Base-by-base conservation (phyloP, 768 basidiomycete genomes). In the Leccinum uliginosum region DNA sequence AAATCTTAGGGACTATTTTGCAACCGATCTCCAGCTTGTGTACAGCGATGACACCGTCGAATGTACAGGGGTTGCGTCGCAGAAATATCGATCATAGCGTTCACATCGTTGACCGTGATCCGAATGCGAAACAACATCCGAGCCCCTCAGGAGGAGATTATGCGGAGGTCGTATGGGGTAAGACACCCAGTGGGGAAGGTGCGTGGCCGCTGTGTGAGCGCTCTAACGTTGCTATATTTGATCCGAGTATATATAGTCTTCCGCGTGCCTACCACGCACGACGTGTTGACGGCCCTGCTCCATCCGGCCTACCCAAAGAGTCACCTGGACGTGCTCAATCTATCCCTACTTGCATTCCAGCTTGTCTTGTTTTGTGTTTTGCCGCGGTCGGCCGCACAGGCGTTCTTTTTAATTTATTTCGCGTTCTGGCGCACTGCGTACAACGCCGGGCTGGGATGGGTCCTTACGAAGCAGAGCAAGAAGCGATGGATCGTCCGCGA, bases 401-500 rank as follows among this genome's bases (percentile, higher is more conserved):
- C 80, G 8, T 89, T 98, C 73, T 98, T 98, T 78, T 73, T 95
- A 23, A 55, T 88, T 57, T 96, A 95, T 72, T 98, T 99, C 67
- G 85, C 85, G 8, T 91, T 98, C 71, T 99, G 94, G 93, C 78
- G 97, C 3, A 80, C 82, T 4, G 87, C 91, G 8, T 98, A 99
- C 68, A 91, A 99, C 71, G 87, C 82, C 30, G 96, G 96, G 1
- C 82, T 99, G 47, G 97, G 94, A 0, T 97, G 89, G 86, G 83
- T 98, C 11, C 78, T 99, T 56, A 92, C 91, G 10, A 89, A 91
- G 69, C 97, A 99, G 74, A 96, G 93, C 78, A 95, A 96, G 77
- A 86, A 84, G 74, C 88, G 84, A 65, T 98, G 93, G 90, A 91
- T 99, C 63, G 93, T 97, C 46, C 78, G 83, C 29, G 83, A 87